Evolutionary conservation across 345 rosid genomes (phyloP).

Genomic region (Hibiscus trionum): DNA sequence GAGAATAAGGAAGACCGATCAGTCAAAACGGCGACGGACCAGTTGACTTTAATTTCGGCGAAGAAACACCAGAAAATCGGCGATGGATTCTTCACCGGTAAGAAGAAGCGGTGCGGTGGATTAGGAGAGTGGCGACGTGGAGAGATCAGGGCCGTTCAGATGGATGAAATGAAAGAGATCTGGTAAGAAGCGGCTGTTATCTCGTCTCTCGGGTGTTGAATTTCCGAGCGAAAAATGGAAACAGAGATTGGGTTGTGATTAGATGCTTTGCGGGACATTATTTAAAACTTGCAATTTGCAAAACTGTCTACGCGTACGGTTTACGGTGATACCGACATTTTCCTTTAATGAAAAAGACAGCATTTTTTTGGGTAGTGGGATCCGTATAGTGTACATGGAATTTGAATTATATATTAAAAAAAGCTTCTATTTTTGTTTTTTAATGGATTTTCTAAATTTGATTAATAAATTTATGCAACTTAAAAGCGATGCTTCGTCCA

Average conservation of each 20-base stretch:
- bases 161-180: neutral
- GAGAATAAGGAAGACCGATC: neutral
- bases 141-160: neutral
- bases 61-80: neutral
- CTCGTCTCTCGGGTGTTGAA: neutral
- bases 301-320: constrained; percentile 22
- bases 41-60: neutral
- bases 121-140: neutral
- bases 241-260: neutral
- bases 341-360: neutral
- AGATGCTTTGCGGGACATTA: constrained; percentile 4
- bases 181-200: neutral
- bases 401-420: too few species aligned
- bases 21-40: constrained; percentile 16
- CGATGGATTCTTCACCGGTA: neutral
- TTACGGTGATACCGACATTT: constrained; percentile 14
- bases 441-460: too few species aligned
- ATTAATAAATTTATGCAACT: too few species aligned
- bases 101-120: neutral
- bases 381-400: too few species aligned
- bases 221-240: neutral
- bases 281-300: neutral
- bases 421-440: too few species aligned
- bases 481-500: too few species aligned
- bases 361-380: too few species aligned